Evolutionary conservation across 352 stramenopile species (phyloP).

Genomic region (Phytopythium litorale): DNA sequence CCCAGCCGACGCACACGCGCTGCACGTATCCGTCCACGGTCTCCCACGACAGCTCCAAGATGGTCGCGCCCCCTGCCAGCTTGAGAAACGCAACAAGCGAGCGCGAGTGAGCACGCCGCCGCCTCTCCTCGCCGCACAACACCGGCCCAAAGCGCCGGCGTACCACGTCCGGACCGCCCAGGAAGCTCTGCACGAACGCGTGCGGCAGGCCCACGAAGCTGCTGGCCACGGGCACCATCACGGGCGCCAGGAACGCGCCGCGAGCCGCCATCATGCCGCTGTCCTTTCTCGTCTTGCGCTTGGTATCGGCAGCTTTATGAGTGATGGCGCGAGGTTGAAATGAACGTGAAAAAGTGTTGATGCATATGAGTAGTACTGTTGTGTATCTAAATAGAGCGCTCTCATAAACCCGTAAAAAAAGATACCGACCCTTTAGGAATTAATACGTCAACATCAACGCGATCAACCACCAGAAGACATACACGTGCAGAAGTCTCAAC

Average conservation of each 20-base stretch:
- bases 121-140: neutral
- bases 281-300: neutral
- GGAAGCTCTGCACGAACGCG: constrained; percentile 61
- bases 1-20: constrained; percentile 66
- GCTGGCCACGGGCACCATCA: constrained; percentile 52
- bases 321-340: constrained; percentile 3
- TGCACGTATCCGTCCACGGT: constrained; percentile 77
- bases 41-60: constrained; percentile 78
- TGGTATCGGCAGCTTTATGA: neutral
- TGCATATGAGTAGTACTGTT: neutral
- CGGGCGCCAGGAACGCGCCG: constrained; percentile 59
- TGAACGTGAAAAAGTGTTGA: neutral
- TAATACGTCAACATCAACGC: constrained; percentile 3
- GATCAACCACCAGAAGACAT: no score
- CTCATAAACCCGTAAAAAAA: neutral
- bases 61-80: constrained; percentile 38
- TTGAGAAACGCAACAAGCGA: constrained; percentile 2
- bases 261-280: constrained; percentile 21
- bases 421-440: neutral
- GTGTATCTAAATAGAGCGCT: neutral
- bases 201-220: constrained; percentile 75
- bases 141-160: neutral
- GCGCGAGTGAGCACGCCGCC: neutral
- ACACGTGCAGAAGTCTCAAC: no score
- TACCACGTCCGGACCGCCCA: constrained; percentile 35